These are phyloP conservation scores for Botrytis tulipae DNA, from an alignment of 2,329 filamentous ascomycete genomes.

Conservation along the genomic window DNA sequence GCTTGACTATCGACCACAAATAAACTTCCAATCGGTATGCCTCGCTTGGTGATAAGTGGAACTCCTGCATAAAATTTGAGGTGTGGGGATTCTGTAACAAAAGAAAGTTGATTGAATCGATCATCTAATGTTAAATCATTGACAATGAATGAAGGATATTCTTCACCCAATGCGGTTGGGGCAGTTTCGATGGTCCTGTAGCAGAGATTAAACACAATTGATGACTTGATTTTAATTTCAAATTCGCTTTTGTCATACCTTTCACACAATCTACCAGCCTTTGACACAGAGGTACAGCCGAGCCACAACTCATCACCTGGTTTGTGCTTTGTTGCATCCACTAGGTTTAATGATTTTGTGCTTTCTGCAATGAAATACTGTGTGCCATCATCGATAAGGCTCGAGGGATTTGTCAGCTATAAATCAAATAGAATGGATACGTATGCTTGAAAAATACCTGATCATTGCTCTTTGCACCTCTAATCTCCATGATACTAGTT, in stretches of 20 bases:
- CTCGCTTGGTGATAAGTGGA: conserved; percentile 38
- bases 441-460: conserved; percentile 31
- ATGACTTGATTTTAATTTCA: neutral
- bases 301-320: conserved; percentile 39
- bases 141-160: conserved; percentile 38
- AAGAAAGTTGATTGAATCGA: conserved; percentile 35
- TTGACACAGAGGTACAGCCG: conserved; percentile 35
- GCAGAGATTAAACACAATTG: conserved; percentile 2
- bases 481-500: conserved; percentile 50
- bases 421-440: neutral
- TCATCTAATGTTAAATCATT: conserved; percentile 36
- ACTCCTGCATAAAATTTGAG: conserved; percentile 38
- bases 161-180: conserved; percentile 23
- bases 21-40: conserved; percentile 55
- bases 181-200: conserved; percentile 34
- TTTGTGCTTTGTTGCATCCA: conserved; percentile 32
- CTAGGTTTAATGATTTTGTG: conserved; percentile 45
- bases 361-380: conserved; percentile 54
- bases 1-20: conserved; percentile 58
- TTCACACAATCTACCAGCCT: conserved; percentile 38
- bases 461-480: conserved; percentile 49
- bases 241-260: conserved; percentile 27
- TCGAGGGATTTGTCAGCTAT: conserved; percentile 25
- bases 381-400: conserved; percentile 46
- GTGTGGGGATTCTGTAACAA: conserved; percentile 33